Conservation (phyloP, 2,329 filamentous ascomycete species). For the Arachnomyces sp. region DNA sequence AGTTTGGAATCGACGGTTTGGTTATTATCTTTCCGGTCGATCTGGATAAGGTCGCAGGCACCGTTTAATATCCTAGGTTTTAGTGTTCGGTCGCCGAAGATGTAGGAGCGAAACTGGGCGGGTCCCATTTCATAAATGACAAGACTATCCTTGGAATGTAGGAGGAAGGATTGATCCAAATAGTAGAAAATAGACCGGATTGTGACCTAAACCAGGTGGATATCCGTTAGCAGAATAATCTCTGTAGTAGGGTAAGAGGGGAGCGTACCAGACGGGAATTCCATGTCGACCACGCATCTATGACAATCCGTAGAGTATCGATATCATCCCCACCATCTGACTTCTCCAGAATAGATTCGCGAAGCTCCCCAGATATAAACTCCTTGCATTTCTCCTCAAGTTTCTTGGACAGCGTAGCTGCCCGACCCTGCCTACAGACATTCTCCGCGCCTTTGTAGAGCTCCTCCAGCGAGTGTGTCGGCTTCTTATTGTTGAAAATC, state of each 20-base stretch:
- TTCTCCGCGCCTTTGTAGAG: constrained; percentile 89
- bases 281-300: constrained; percentile 68
- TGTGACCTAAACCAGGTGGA: constrained; percentile 47
- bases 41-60: constrained; percentile 67
- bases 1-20: constrained; percentile 53
- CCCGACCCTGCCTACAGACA: constrained; percentile 71
- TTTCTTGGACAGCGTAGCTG: constrained; percentile 58
- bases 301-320: constrained; percentile 54
- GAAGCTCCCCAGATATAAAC: constrained; percentile 53
- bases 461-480: constrained; percentile 71
- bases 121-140: constrained; percentile 79
- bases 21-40: constrained; percentile 55
- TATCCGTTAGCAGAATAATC: constrained; percentile 2
- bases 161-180: constrained; percentile 79
- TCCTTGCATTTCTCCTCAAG: constrained; percentile 59
- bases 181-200: constrained; percentile 90
- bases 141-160: constrained; percentile 60
- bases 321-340: constrained; percentile 51
- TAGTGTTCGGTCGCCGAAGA: constrained; percentile 49
- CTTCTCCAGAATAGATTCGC: constrained; percentile 51
- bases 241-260: constrained; percentile 2
- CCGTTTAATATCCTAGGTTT: constrained; percentile 55
- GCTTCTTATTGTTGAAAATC: constrained; percentile 60
- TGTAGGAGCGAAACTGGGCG: constrained; percentile 59
- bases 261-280: constrained; percentile 61